A percentile compares a stretch with the other conserved stretches of the same genome.
These are phyloP conservation scores for Aspergillus heteromorphus DNA, from an alignment of 495 filamentous ascomycete genomes.

Conservation along the genomic window DNA sequence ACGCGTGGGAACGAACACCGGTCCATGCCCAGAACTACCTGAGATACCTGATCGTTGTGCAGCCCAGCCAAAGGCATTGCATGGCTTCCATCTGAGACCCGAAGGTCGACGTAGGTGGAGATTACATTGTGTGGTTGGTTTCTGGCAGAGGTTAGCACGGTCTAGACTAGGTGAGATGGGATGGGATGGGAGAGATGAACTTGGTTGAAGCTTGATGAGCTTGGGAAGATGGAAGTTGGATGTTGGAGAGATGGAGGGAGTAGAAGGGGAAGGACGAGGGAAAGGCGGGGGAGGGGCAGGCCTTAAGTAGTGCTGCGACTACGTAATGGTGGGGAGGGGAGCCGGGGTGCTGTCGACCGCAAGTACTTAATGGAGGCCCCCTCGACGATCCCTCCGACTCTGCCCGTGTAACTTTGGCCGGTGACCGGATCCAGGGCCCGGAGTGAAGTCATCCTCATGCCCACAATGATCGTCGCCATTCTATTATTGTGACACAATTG, in stretches of 20 bases:
- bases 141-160: background rate
- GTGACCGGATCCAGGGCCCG: conserved; percentile 8
- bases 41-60: conserved; percentile 55
- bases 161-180: too few relatives aligned
- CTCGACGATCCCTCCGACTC: background rate
- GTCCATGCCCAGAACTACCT: conserved; percentile 60
- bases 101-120: conserved; percentile 6
- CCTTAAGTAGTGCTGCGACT: background rate
- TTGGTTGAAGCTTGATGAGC: background rate
- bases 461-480: too few relatives aligned
- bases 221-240: background rate
- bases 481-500: too few relatives aligned
- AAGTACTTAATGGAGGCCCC: too few relatives aligned
- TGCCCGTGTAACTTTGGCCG: conserved; percentile 7
- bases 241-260: background rate
- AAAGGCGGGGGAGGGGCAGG: background rate
- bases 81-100: conserved; percentile 34
- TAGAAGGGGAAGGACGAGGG: background rate
- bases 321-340: background rate
- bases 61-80: conserved; percentile 35
- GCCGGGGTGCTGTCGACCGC: too few relatives aligned
- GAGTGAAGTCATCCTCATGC: conserved; percentile 12
- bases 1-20: conserved; percentile 55
- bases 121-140: conserved; percentile 19
- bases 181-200: background rate